These are phyloP conservation scores for Emericellopsis atlantica DNA, from an alignment of 2,329 filamentous ascomycete species.

Conservation along the genomic window DNA sequence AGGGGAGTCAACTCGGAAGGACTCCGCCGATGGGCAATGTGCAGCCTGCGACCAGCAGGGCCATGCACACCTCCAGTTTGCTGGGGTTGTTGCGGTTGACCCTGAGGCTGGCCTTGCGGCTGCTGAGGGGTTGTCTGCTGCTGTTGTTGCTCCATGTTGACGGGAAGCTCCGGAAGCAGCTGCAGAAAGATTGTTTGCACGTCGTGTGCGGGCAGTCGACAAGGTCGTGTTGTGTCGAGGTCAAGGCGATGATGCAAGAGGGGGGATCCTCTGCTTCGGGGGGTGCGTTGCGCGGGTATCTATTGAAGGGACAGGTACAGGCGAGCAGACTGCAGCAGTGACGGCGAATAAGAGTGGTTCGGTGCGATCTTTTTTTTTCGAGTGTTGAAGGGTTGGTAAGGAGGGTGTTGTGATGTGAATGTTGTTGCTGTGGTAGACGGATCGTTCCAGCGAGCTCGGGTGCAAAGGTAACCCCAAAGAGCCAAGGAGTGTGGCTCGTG, in stretches of 20 bases:
- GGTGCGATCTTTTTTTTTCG: not conserved
- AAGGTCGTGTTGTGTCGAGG: slow-evolving; percentile 2
- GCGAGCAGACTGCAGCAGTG: slow-evolving; percentile 2
- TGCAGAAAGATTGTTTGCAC: slow-evolving; percentile 20
- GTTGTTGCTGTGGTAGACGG: slow-evolving; percentile 1
- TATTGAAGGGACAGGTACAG: slow-evolving; percentile 1
- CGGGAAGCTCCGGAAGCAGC: slow-evolving; percentile 33
- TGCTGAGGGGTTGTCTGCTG: slow-evolving; percentile 42
- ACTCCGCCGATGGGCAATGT: slow-evolving; percentile 94
- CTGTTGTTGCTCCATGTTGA: slow-evolving; percentile 45
- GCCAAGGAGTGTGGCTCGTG: slow-evolving; percentile 9
- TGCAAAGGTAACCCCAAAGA: not conserved
- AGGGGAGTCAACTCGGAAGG: slow-evolving; percentile 93
- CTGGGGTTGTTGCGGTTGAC: slow-evolving; percentile 27
- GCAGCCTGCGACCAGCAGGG: slow-evolving; percentile 76
- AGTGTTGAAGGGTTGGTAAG: not conserved
- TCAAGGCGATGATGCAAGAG: slow-evolving; percentile 8
- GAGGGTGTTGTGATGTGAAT: slow-evolving; percentile 1
- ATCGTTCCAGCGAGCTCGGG: slow-evolving; percentile 7
- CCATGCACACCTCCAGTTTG: slow-evolving; percentile 50
- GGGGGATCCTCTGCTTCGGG: not conserved
- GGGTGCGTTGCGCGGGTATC: slow-evolving; percentile 1
- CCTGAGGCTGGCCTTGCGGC: slow-evolving; percentile 30
- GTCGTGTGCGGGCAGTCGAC: slow-evolving; percentile 21
- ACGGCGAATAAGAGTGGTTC: not conserved